These are phyloP conservation scores for Trichoderma parareesei DNA, from an alignment of 495 filamentous ascomycete genomes.

Conservation along the genomic window DNA sequence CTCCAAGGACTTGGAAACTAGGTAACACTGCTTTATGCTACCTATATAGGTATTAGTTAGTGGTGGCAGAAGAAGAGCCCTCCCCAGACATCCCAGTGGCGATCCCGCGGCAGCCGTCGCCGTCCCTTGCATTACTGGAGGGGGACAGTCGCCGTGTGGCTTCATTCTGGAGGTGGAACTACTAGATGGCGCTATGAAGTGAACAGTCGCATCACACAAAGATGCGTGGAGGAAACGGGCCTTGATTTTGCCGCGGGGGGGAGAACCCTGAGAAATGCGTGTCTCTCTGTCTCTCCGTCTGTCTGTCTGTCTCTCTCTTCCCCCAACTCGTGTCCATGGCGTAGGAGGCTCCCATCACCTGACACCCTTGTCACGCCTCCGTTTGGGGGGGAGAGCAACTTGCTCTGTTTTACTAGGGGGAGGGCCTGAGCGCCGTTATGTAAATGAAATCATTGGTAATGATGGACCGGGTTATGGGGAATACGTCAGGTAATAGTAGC, in stretches of 20 bases:
- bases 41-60: not conserved
- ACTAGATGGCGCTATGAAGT: not conserved
- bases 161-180: too few species aligned
- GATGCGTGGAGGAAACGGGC: not conserved
- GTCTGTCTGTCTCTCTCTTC: not conserved
- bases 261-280: not conserved
- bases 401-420: too few species aligned
- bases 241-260: not conserved
- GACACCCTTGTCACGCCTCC: conserved; percentile 1
- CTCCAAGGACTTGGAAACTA: not conserved
- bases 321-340: not conserved
- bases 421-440: too few species aligned
- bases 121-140: conserved; percentile 6
- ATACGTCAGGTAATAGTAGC: not conserved
- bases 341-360: conserved; percentile 8
- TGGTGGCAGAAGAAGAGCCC: not conserved
- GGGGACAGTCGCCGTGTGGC: not conserved
- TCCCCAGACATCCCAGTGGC: not conserved
- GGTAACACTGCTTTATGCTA: not conserved
- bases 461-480: too few species aligned
- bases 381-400: not conserved
- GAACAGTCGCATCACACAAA: not conserved
- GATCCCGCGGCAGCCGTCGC: conserved; percentile 7
- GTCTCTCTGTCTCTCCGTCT: not conserved
- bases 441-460: too few species aligned